Evolutionary conservation across 768 basidiomycete genomes (phyloP), one percentile per base, ranked within the genome.

Genomic region (Russula virescens): DNA sequence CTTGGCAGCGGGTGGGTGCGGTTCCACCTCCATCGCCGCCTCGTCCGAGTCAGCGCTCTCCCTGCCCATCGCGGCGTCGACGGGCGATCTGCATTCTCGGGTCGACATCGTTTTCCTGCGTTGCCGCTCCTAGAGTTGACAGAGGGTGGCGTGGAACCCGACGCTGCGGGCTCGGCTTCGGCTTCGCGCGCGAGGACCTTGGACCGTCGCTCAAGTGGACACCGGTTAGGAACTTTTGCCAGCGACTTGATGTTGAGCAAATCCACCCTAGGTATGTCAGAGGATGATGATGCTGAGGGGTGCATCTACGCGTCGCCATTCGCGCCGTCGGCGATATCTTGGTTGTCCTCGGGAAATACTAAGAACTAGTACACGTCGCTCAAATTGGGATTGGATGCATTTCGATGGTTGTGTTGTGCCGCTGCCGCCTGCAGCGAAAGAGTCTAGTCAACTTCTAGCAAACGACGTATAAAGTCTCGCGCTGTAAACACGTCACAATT

Each of bases 361-460:
- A 58, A 63, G 18, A 63, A 58, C 9, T 49, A 52, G 3, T 57
- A 63, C 9, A 63, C 25, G 3, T 63, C 62, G 42, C 63, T 64
- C 1, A 64, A 16, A 19, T 5, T 38, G n/a, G 34, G 53, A 8
- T 55, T 25, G 21, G 54, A 1, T 19, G 25, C 16, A 7, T 25
- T 9, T 18, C 50, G 28, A 5, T 10, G 28, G 9, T 5, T 19
- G n/a, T 5, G 55, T 21, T 11, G 19, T n/a, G 45, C 18, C 31
- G 40, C 18, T 50, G 40, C n/a, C n/a, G 16, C 25, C 9, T 18
- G n/a, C 63, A 42, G 43, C 34, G 23, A 35, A 31, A 23, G n/a
- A 25, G 7, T 26, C 13, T 13, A 98, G 58, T 90, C 78, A 42
- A 77, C 76, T 55, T 83, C 79, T 16, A 98, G 81, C 11, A 98